A percentile compares a stretch with the other conserved stretches of the same genome.
Conservation (phyloP, 139 green algal genomes). For the Picochlorum costavermella region DNA sequence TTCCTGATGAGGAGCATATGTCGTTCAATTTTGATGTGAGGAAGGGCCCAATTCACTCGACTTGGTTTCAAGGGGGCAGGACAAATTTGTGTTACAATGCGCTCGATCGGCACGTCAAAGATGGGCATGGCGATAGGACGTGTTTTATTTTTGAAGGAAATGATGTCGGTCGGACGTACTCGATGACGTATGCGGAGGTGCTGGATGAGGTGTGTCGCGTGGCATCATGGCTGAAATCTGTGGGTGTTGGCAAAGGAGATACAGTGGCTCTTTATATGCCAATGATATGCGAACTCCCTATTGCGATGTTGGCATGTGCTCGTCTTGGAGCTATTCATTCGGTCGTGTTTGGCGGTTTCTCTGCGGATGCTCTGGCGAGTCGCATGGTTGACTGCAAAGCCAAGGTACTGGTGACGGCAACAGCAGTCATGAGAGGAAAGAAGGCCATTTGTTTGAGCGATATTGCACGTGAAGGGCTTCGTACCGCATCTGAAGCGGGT, state of each 20-base stretch:
- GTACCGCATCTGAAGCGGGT: conserved; percentile 4
- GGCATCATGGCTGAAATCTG: conserved; percentile 75
- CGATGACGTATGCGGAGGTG: conserved; percentile 50
- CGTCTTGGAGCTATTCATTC: conserved; percentile 88
- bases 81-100: conserved; percentile 63
- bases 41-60: conserved; percentile 37
- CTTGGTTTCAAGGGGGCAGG: conserved; percentile 44
- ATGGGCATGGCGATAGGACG: conserved; percentile 37
- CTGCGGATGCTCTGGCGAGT: conserved; percentile 66
- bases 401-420: conserved; percentile 29
- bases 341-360: conserved; percentile 94
- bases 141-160: conserved; percentile 64
- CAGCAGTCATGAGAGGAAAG: conserved; percentile 61
- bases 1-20: conserved; percentile 5
- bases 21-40: conserved; percentile 44
- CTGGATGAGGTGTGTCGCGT: conserved; percentile 37
- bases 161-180: conserved; percentile 26
- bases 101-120: conserved; percentile 54
- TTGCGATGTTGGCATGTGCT: conserved; percentile 80
- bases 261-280: conserved; percentile 89
- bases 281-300: conserved; percentile 85
- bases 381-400: conserved; percentile 54
- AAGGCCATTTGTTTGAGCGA: conserved; percentile 79
- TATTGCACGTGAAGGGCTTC: conserved; percentile 58
- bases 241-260: conserved; percentile 74